Conservation (phyloP, 2,329 filamentous ascomycete genomes). For the Penicillium sp. region DNA sequence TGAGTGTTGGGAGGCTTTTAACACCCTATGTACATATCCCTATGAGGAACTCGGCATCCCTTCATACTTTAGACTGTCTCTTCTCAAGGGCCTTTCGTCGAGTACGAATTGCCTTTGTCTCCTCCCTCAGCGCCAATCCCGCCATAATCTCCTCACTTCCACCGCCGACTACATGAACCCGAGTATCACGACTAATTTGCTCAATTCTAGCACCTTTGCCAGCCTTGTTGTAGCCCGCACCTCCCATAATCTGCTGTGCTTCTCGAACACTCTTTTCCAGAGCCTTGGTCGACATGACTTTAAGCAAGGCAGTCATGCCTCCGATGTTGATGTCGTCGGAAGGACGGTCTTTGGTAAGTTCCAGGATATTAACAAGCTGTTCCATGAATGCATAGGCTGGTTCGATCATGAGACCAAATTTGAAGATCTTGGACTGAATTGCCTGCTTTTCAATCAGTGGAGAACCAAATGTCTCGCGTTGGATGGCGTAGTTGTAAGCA, state of each 20-base stretch:
- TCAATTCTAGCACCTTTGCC: slow-evolving; percentile 54
- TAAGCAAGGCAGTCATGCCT: slow-evolving; percentile 53
- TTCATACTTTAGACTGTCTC: slow-evolving; percentile 26
- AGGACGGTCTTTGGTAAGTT: slow-evolving; percentile 43
- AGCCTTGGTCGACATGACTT: slow-evolving; percentile 54
- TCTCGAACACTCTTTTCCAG: slow-evolving; percentile 56
- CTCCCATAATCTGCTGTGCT: slow-evolving; percentile 57
- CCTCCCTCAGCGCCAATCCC: slow-evolving; percentile 35
- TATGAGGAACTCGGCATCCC: background rate
- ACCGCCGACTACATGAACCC: slow-evolving; percentile 47
- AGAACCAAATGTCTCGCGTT: slow-evolving; percentile 63
- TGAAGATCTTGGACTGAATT: slow-evolving; percentile 61
- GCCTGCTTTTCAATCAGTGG: slow-evolving; percentile 59
- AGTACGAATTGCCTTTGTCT: slow-evolving; percentile 32
- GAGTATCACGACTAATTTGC: slow-evolving; percentile 54
- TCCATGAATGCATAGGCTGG: slow-evolving; percentile 63
- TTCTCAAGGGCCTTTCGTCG: slow-evolving; percentile 31
- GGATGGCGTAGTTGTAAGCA: slow-evolving; percentile 63
- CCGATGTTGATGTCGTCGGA: slow-evolving; percentile 47
- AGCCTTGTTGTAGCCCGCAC: slow-evolving; percentile 52
- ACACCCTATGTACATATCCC: too few relatives aligned
- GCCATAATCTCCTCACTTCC: slow-evolving; percentile 45
- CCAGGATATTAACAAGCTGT: slow-evolving; percentile 58
- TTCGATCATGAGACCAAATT: slow-evolving; percentile 60
- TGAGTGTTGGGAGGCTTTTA: too few relatives aligned